phyloP scores from a whole-genome alignment of 495 filamentous ascomycete genomes.

The Talaromyces trachyspermus region DNA sequence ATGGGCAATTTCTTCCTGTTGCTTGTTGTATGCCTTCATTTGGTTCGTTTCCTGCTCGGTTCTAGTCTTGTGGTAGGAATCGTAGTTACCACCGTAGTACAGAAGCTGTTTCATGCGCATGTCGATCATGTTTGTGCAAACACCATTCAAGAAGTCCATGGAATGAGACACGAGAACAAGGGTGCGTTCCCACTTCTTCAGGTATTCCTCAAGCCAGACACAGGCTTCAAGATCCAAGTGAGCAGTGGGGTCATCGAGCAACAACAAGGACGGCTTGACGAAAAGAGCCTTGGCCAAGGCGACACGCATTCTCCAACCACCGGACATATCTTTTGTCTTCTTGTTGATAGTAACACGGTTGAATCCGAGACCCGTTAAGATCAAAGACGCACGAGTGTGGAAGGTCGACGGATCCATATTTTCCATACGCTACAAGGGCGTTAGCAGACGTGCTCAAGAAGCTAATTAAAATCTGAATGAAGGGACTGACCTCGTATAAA shows the following conservation, averaged over 20 bases:
- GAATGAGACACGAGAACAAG: conserved; percentile 94
- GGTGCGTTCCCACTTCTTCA: conserved; percentile 99
- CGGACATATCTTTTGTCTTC: conserved; percentile 99
- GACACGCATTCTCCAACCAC: conserved; percentile 99
- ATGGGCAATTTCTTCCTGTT: conserved; percentile 97
- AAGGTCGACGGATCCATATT: conserved; percentile 99
- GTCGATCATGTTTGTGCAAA: conserved; percentile 98
- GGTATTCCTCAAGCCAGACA: conserved; percentile 98
- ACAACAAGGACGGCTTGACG: conserved; percentile 89
- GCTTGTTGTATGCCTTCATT: conserved; percentile 96
- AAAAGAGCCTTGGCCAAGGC: conserved; percentile 96
- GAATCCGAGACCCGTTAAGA: conserved; percentile 97
- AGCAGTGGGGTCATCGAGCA: conserved; percentile 97
- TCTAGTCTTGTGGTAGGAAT: conserved; percentile 94
- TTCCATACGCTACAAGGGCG: conserved; percentile 75
- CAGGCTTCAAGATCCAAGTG: conserved; percentile 99
- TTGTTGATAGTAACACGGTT: conserved; percentile 96
- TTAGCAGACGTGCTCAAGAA: conserved; percentile 21
- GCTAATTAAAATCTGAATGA: neutral
- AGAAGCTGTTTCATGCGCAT: conserved; percentile 85
- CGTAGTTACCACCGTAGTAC: conserved; percentile 99
- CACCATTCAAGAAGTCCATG: conserved; percentile 98
- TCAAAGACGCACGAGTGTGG: conserved; percentile 88
- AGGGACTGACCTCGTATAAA: conserved; percentile 77
- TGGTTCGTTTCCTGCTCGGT: conserved; percentile 95